phyloP scores from a whole-genome alignment of 108 stramenopile species.

The Discostella pseudostelligera region DNA sequence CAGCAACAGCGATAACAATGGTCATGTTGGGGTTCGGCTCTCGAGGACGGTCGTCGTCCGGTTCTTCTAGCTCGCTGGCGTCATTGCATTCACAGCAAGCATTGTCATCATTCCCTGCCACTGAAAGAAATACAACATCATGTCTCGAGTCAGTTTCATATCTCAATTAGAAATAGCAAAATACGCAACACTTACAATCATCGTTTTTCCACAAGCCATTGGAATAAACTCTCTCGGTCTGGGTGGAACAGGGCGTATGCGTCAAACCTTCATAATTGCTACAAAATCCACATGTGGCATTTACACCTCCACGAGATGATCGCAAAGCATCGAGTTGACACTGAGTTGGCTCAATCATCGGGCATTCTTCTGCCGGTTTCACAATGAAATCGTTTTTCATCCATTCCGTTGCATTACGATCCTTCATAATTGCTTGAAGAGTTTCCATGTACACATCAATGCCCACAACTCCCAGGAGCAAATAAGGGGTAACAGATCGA shows the following conservation, averaged over 20 bases:
- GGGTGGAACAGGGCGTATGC: conserved; percentile 14
- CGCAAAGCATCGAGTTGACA: conserved; percentile 42
- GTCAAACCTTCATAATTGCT: conserved; percentile 21
- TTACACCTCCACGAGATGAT: conserved; percentile 22
- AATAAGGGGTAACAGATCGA: conserved; percentile 19
- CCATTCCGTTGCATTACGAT: conserved; percentile 22
- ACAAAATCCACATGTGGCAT: conserved; percentile 33
- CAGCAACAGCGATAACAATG: too few relatives aligned
- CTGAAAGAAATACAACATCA: not conserved
- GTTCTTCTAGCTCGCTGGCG: too few relatives aligned
- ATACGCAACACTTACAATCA: conserved; percentile 12
- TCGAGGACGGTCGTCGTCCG: too few relatives aligned
- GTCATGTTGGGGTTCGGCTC: too few relatives aligned
- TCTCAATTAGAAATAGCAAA: not conserved
- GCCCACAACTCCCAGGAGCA: conserved; percentile 38
- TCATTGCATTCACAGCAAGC: conserved; percentile 12
- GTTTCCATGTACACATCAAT: conserved; percentile 29
- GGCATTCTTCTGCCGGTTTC: conserved; percentile 38
- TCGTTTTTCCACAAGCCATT: conserved; percentile 32
- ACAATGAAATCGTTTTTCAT: conserved; percentile 25
- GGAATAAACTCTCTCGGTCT: conserved; percentile 22
- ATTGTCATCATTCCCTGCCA: conserved; percentile 2
- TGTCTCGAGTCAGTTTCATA: not conserved
- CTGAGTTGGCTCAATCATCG: conserved; percentile 17
- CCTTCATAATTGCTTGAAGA: conserved; percentile 23